phyloP scores from a whole-genome alignment of 1,284 basidiomycete species.

The Kwoniella shivajii region DNA sequence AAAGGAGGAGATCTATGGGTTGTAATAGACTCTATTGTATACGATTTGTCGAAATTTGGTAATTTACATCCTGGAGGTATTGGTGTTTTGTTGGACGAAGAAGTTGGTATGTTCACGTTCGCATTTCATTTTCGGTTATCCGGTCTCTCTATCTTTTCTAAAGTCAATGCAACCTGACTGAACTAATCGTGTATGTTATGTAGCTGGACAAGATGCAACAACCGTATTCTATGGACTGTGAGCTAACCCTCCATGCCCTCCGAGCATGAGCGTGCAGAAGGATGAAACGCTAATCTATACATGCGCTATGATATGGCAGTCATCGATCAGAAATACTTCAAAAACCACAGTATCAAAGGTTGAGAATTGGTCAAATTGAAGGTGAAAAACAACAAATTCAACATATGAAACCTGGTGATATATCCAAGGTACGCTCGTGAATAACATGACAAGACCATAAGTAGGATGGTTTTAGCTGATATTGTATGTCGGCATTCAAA shows the following conservation, averaged over 20 bases:
- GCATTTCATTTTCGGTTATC: neutral
- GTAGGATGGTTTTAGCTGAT: neutral
- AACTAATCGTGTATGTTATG: neutral
- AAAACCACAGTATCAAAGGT: constrained; percentile 69
- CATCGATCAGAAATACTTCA: constrained; percentile 77
- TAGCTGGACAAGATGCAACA: constrained; percentile 79
- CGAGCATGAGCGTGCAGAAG: neutral
- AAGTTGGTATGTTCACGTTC: constrained; percentile 66
- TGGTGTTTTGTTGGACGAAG: constrained; percentile 70
- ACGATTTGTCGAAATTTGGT: constrained; percentile 75
- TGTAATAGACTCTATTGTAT: constrained; percentile 79
- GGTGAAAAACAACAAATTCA: constrained; percentile 65
- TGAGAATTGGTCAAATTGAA: constrained; percentile 69
- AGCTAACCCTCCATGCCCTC: constrained; percentile 7
- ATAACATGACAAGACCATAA: neutral
- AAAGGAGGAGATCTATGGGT: constrained; percentile 77
- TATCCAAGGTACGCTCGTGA: constrained; percentile 52
- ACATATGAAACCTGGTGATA: constrained; percentile 60
- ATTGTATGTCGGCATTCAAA: constrained; percentile 30
- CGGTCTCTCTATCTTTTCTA: neutral
- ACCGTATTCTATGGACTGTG: constrained; percentile 76
- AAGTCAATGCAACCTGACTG: neutral
- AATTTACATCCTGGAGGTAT: constrained; percentile 79
- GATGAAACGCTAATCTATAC: neutral
- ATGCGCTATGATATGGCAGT: constrained; percentile 10